Base-by-base conservation (phyloP, 1,139 yeast species). In the Yamadazyma aaseri region DNA sequence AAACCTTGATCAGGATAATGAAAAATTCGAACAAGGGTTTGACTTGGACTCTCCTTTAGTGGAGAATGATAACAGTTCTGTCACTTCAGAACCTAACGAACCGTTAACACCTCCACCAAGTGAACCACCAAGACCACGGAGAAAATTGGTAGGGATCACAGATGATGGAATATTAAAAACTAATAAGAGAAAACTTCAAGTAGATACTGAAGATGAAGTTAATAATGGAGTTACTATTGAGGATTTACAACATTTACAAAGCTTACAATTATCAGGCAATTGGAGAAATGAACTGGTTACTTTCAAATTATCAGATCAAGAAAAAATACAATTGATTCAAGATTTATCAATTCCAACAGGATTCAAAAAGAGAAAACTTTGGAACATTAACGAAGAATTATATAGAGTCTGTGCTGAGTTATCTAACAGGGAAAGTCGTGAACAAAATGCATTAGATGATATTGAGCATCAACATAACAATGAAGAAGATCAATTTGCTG, bases 131-230 rank as follows among this genome's bases (percentile, higher is more conserved):
- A 43, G 53, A 18, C 49, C 55, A 20, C 46, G 62, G 34, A 45
- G 55, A 28, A 55, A 59, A 38, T 40, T 58, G 36, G 56, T 62
- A 1, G 67, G 70, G 4, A 56, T 65, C 17, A 55, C 64, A 2
- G 72, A 65, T 24, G 58, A 59, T 12, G 75, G 75, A 11, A 58
- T 52, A 12, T 44, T 68, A n/a, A 58, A 56, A 34, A 65, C 73
- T 2, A 58, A 57, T 26, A 69, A 68, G 35, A 52, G 74, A 40
- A 67, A 60, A 40, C 49, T 70, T 30, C 54, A 59, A 22, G 49
- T 69, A 5, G 76, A 70, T 44, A 43, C 63, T 0, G 40, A 44
- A 9, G 58, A 50, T 15, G 66, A 63, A 8, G 42, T 67, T 32
- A 65, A 61, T 18, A 36, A 47, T 6, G 72, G 71, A 2, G 46